Percentiles rank a stretch among this genome's conserved stretches.
These are phyloP conservation scores for Torulaspora globosa DNA, from an alignment of 1,139 yeast genomes.

Conservation along the genomic window DNA sequence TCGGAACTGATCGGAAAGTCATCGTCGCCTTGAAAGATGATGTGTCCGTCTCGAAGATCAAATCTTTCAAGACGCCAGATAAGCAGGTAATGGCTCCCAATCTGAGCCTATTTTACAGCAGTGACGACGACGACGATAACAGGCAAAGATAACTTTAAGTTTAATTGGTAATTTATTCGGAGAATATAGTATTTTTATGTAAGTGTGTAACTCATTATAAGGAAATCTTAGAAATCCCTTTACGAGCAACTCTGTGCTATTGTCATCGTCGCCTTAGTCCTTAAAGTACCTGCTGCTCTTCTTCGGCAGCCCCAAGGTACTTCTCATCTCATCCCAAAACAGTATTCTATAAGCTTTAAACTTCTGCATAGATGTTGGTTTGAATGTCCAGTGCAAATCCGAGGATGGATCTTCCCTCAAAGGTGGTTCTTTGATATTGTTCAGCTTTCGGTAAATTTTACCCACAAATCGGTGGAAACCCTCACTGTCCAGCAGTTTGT, in stretches of 20 bases:
- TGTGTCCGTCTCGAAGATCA: conserved; percentile 58
- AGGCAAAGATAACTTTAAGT: background rate
- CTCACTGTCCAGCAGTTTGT: conserved; percentile 53
- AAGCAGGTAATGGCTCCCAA: conserved; percentile 35
- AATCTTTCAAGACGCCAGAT: conserved; percentile 55
- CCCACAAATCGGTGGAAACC: conserved; percentile 69
- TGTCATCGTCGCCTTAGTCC: conserved; percentile 7
- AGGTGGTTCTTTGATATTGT: conserved; percentile 46
- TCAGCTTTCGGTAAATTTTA: conserved; percentile 58
- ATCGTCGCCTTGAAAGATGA: conserved; percentile 68
- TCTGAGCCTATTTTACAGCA: conserved; percentile 12
- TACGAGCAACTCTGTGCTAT: background rate
- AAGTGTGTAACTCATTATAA: conserved; percentile 2
- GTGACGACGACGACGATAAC: conserved; percentile 8
- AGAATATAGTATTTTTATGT: conserved; percentile 1
- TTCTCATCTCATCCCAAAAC: conserved; percentile 61
- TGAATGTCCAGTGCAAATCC: conserved; percentile 33
- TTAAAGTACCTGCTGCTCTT: conserved; percentile 17
- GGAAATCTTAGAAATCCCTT: background rate
- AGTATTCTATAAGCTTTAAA: conserved; percentile 59
- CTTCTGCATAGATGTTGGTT: conserved; percentile 54
- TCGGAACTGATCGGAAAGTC: conserved; percentile 66
- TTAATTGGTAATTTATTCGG: background rate
- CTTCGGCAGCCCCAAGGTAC: conserved; percentile 45
- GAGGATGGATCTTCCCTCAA: conserved; percentile 36